Evolutionary conservation across 768 basidiomycete species (phyloP).

Genomic region (Boletus huronensis): DNA sequence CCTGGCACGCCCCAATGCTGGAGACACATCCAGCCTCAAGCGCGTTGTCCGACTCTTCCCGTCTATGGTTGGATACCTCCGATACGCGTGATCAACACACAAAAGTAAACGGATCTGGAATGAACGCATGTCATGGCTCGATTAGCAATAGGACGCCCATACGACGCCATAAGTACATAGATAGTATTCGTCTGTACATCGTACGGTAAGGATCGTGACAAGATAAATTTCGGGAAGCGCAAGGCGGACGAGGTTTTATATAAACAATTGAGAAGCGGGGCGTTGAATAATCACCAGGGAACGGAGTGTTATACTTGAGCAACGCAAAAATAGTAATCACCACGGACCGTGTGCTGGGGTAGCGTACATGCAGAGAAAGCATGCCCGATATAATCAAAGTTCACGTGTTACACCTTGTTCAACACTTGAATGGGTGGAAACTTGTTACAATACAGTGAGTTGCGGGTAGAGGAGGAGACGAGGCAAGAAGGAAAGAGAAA

Average conservation of each 20-base stretch:
- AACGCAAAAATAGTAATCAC: conserved; percentile 13
- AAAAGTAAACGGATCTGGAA: conserved; percentile 44
- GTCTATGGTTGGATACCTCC: conserved; percentile 20
- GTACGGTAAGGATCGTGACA: conserved; percentile 29
- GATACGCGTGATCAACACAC: conserved; percentile 21
- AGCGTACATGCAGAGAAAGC: conserved; percentile 12
- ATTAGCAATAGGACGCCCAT: conserved; percentile 33
- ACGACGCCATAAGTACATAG: conserved; percentile 20
- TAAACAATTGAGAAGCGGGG: conserved; percentile 14
- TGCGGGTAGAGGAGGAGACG: conserved; percentile 36
- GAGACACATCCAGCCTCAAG: too few species aligned
- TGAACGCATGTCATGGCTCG: conserved; percentile 47
- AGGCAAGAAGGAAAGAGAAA: conserved; percentile 10
- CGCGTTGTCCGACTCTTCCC: conserved; percentile 67
- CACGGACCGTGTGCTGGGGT: conserved; percentile 10
- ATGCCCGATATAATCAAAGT: conserved; percentile 40
- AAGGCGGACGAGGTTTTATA: conserved; percentile 11
- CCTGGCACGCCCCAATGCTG: too few species aligned
- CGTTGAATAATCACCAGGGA: conserved; percentile 10
- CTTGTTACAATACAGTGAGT: conserved; percentile 85
- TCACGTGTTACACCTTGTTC: conserved; percentile 50
- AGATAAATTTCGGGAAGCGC: conserved; percentile 19
- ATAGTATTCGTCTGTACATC: conserved; percentile 27
- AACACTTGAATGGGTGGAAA: conserved; percentile 51
- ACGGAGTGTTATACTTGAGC: conserved; percentile 12